Evolutionary conservation across 2,329 filamentous ascomycete species (phyloP), one percentile per base, ranked within the genome.

Genomic region (Magnaporthales sp.): DNA sequence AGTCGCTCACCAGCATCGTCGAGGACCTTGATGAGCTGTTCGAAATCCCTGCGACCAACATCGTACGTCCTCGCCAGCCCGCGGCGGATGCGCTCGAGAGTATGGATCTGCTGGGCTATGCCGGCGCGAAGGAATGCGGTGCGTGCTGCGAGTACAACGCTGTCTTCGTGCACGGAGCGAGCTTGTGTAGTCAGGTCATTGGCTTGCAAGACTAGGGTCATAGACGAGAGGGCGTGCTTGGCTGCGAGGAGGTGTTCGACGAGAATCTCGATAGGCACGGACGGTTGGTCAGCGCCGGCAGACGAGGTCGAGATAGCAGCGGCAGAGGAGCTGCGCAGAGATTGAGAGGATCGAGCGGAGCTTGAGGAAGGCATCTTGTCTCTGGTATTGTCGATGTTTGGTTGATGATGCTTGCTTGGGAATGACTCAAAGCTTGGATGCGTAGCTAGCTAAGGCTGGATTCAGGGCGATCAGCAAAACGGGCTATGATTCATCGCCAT

Each of bases 191-290:
- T 90, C 67, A 97, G 88, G 73, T 96, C 91, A 74, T 95, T 93
- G 70, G 93, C 93, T 68, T 91, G 91, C 75, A 91, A 89, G 65
- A 97, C 92, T 68, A 91, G 88, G 58, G 84, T 87, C 75, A 96
- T 93, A 11, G 92, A 92, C 19, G 91, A 91, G 4, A 98, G 84
- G 1, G 93, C 93, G 61, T 92, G 88, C 76, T 97, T 97, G 9
- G 94, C 91, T 31, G 90, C 89, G 56, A 97, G 87, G 46, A 97
- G 89, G 78, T 96, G 89, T 66, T 88, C 86, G 67, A 97, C 91
- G 60, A 98, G 87, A 27, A 87, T 88, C 72, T 96, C 92, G 73
- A 96, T 85, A 27, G 84, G 77, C 4, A 83, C 75, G 30, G 77
- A 72, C 4, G 51, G 54, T 31, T 54, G 38, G 58, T 74, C 72